Base-by-base conservation (phyloP, 805 yeast species). In the Schizosaccharomyces osmophilus region DNA sequence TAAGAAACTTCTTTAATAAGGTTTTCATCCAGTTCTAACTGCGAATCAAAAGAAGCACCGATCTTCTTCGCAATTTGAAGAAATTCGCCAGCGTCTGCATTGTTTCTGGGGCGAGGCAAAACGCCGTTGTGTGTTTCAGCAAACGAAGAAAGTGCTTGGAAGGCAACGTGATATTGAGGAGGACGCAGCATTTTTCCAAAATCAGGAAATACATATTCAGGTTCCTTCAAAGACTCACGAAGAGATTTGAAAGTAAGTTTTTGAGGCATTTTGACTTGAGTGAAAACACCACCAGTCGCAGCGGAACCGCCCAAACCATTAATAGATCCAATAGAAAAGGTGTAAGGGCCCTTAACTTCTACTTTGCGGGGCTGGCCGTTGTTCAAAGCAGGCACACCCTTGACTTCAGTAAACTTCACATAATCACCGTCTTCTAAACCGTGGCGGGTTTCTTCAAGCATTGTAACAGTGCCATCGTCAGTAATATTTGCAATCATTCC, bases 111-210 rank as follows among this genome's bases (percentile, higher is more conserved):
- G 65, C 82, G 77, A 64, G 98, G 98, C 58, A 87, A 77, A 48
- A 72, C 71, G 13, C 85, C 84, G 55, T 77, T 73, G 70, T 86
- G 80, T 66, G 75, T 77, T 36, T 77, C 74, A 66, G 78, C 78
- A 73, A 88, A 93, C 62, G 81, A 82, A 62, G 85, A 83, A 62
- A 93, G 76, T 3, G 95, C 97, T 73, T 86, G 87, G 78, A 88
- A 88, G 1, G 93, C 98, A 65, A 90, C 73, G 71, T 93, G 98
- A 65, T 85, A 79, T 73, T 87, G 95, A 26, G 83, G 79, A 17
- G 97, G 93, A 68, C 95, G 83, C 68, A 87, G 96, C 67, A 90
- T 84, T 72, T 93, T 93, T 63, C 97, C 96, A 71, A 81, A 93
- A 71, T 93, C 99, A 17, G 97, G 82, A 64, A 78, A 77, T 48